Base-by-base conservation (phyloP, 129 eudicot species). In the Calendula officinalis region DNA sequence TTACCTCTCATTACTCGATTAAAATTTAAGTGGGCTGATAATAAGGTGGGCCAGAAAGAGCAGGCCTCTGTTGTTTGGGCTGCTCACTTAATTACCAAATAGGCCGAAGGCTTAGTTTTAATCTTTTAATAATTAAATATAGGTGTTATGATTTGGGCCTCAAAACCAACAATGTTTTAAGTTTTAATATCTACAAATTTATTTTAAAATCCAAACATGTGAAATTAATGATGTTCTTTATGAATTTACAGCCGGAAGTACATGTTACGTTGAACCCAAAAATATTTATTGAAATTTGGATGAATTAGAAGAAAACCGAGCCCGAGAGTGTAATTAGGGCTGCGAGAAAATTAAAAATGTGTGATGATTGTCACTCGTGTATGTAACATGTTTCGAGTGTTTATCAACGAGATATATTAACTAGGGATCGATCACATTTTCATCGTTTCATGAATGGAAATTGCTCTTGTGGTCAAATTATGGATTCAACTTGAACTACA, bases 341-440 rank as follows among this genome's bases (percentile, higher is more conserved):
- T 36, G 82, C 76, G 7, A 83, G 79, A 59, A 83, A 83, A 52
- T 22, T 83, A 52, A 68, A 82, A 53, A 68, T 77, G 32, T 83
- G 88, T 64, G 82, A 76, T 44, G 88, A 83, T 34, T 83, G 88
- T 54, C 88, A 83, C 47, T 62, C 80, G 47, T 72, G 76, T 39
- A 75, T 79, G 82, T 76, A 79, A 68, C 69, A 72, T 7, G 11
- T 75, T 33, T 79, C 88, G 0, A 66, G 68, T 14, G 75, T 76
- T 41, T 79, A 79, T 45, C 53, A 33, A 48, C 73, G 80, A 52
- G 84, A 83, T 40, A 79, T 83, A 13, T 52, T 83, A 5, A 66
- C 79, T 16, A 68, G 82, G 66, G 88, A 83, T 54, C 75, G 79
- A 1, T 63, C 64, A 17, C 71, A 77, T 35, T 83, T 83, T 12